Base-by-base conservation (phyloP, 176 grass and related monocot species). In the Oryza glaberrima region DNA sequence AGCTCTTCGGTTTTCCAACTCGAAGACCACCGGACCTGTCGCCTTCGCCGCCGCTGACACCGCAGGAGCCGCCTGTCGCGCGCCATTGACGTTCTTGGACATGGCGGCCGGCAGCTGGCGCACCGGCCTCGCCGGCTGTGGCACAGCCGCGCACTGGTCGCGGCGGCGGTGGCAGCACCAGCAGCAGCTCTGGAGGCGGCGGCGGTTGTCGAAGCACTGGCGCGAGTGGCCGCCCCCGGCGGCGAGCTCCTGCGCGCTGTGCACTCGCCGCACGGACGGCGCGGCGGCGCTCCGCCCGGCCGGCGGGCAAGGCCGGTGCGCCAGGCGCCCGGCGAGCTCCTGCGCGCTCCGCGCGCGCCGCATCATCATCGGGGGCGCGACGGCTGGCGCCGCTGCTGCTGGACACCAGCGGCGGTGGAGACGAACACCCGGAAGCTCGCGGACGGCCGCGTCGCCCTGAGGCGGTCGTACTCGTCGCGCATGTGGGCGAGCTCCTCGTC, bases 401-500 rank as follows among this genome's bases (percentile, higher is more conserved):
- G 72, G 41, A 11, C 67, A 1, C n/a, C 54, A 6, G 9, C 6
- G 41, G 19, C 9, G 56, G 86, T 15, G 32, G 23, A 71, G 66
- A 91, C 58, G 81, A 81, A 91, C 2, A 88, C 47, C 7, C 81
- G 66, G 81, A 91, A 84, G 9, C 6, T 36, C 35, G 81, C 63
- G 30, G 23, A 7, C 7, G 81, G 85, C 3, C 71, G 44, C 7
- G 45, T 76, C 22, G 80, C 65, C 52, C 30, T 44, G 1, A 88
- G 86, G 67, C 63, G 79, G 52, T 89, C 90, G 83, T 86, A 86
- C 86, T 92, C 86, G 83, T 92, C 68, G 20, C 48, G 26, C 86
- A 92, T 49, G 78, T 92, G 67, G 26, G 60, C 90, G 30, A 92
- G 82, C 38, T 88, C 90, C 26, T 83, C 83, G 79, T 86, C 90